Conservation (phyloP, 2,329 filamentous ascomycete genomes). For the Ampelomyces quisqualis region DNA sequence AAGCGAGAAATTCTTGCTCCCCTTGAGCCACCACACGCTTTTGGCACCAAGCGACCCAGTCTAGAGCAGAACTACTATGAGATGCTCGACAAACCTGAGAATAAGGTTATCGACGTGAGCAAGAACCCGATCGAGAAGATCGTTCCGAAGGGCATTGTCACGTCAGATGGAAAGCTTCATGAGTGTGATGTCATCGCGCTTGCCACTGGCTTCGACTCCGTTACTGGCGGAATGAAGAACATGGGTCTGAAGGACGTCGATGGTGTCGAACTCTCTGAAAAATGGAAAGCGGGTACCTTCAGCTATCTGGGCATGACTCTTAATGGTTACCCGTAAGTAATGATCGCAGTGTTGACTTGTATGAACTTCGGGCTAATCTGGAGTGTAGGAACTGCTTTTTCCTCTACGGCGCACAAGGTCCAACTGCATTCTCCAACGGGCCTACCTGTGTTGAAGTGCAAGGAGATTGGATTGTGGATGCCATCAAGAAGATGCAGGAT, state of each 20-base stretch:
- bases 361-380: slow-evolving; percentile 4
- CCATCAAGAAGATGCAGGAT: slow-evolving; percentile 42
- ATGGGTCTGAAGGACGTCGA: slow-evolving; percentile 44
- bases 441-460: slow-evolving; percentile 50
- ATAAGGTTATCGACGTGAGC: slow-evolving; percentile 48
- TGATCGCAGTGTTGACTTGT: too few relatives aligned
- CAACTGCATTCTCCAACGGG: slow-evolving; percentile 51
- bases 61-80: slow-evolving; percentile 53
- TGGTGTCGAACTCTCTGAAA: slow-evolving; percentile 41
- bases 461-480: slow-evolving; percentile 49
- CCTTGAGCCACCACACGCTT: slow-evolving; percentile 47
- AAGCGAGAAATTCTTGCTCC: slow-evolving; percentile 53
- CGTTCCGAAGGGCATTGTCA: slow-evolving; percentile 44
- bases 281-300: slow-evolving; percentile 45
- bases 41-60: slow-evolving; percentile 51
- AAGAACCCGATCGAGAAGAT: slow-evolving; percentile 45
- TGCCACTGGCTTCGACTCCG: slow-evolving; percentile 51
- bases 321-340: slow-evolving; percentile 39
- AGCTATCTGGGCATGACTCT: slow-evolving; percentile 48
- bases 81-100: slow-evolving; percentile 47
- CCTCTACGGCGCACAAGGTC: slow-evolving; percentile 51
- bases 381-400: slow-evolving; percentile 45
- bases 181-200: slow-evolving; percentile 50
- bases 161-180: slow-evolving; percentile 43
- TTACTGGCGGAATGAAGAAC: slow-evolving; percentile 47